Conservation (phyloP, 768 basidiomycete species). For the Amanita rubescens region DNA sequence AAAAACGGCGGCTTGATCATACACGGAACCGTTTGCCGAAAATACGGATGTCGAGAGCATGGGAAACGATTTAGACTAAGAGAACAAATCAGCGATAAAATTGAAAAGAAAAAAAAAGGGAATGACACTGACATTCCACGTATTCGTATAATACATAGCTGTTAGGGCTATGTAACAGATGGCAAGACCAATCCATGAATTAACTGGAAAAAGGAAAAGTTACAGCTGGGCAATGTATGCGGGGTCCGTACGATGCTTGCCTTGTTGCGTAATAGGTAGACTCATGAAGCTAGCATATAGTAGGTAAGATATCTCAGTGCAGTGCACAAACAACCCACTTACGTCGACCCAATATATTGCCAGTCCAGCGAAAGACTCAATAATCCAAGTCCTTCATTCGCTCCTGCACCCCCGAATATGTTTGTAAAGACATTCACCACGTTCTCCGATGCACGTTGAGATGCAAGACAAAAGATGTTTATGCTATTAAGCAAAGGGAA, state of each 20-base stretch:
- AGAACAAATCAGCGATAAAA: not conserved
- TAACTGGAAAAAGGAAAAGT: slow-evolving; percentile 26
- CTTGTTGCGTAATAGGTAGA: slow-evolving; percentile 48
- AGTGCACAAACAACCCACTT: slow-evolving; percentile 8
- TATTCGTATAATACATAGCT: slow-evolving; percentile 56
- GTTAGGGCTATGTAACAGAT: slow-evolving; percentile 48
- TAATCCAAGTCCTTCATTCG: slow-evolving; percentile 62
- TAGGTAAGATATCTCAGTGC: slow-evolving; percentile 1
- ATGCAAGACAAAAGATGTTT: slow-evolving; percentile 54
- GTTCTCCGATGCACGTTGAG: slow-evolving; percentile 35
- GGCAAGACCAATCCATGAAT: slow-evolving; percentile 47
- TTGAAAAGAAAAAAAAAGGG: not conserved
- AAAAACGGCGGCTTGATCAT: slow-evolving; percentile 49
- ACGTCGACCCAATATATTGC: slow-evolving; percentile 52
- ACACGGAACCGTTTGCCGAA: slow-evolving; percentile 44
- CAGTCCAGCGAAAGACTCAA: slow-evolving; percentile 60
- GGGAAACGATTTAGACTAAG: slow-evolving; percentile 45
- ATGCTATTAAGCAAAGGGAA: slow-evolving; percentile 59
- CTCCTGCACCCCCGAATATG: slow-evolving; percentile 58
- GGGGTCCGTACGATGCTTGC: slow-evolving; percentile 21
- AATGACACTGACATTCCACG: slow-evolving; percentile 41
- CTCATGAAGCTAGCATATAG: slow-evolving; percentile 36
- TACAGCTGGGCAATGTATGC: not conserved
- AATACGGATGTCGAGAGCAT: slow-evolving; percentile 58
- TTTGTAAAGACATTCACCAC: slow-evolving; percentile 48